A percentile compares a stretch with the other conserved stretches of the same genome.
Evolutionary conservation across 306 rosid species (phyloP).

Genomic region (Luffa acutangula): DNA sequence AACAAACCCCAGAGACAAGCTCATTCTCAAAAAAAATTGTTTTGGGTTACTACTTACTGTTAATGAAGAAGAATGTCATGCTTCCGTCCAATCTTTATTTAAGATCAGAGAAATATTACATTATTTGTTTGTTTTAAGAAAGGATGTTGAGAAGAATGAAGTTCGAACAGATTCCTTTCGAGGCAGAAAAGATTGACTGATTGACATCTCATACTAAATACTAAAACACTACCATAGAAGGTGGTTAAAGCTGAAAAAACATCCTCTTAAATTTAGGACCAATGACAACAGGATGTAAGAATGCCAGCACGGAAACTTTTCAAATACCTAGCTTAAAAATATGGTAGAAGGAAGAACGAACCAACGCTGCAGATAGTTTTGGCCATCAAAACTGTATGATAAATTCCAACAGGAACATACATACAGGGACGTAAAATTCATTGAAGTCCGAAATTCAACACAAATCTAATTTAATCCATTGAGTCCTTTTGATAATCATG

Average conservation of each 20-base stretch:
- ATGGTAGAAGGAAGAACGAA: not conserved
- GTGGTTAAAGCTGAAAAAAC: not conserved
- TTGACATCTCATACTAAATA: not conserved
- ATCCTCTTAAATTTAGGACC: not conserved
- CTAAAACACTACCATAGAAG: not conserved
- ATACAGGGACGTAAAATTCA: not conserved
- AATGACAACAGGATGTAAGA: not conserved
- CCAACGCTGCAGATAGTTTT: not conserved
- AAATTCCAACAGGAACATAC: not conserved
- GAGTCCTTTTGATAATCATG: not conserved
- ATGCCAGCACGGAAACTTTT: not conserved
- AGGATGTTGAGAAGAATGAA: not conserved
- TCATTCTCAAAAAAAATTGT: not conserved
- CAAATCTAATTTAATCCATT: not conserved
- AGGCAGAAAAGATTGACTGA: not conserved
- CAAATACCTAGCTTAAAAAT: not conserved
- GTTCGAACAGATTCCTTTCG: not conserved
- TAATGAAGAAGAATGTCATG: not conserved
- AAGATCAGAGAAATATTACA: not conserved
- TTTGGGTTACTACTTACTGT: not conserved
- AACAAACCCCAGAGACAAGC: not conserved
- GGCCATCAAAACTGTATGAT: not conserved
- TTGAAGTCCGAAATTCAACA: not conserved
- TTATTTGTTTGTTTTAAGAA: not conserved
- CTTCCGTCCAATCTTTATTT: not conserved